phyloP scores from a whole-genome alignment of 805 yeast species.

The Komagataella pastoris region DNA sequence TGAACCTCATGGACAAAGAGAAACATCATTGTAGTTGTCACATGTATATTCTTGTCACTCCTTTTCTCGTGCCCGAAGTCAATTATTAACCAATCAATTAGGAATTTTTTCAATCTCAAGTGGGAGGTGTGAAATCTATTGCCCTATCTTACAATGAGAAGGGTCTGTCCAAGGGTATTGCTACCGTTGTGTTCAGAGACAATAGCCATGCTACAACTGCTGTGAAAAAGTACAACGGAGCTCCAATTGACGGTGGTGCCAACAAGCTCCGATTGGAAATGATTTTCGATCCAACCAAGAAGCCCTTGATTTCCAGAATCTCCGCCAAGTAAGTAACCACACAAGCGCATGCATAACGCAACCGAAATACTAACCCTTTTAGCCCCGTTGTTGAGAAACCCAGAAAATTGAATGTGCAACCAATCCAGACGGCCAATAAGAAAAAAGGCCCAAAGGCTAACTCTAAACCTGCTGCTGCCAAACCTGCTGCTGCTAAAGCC shows the following conservation, averaged over 20 bases:
- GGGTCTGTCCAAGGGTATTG: constrained; percentile 88
- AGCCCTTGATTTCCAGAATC: constrained; percentile 66
- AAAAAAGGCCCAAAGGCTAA: constrained; percentile 43
- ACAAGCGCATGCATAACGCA: background rate
- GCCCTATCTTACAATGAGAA: constrained; percentile 69
- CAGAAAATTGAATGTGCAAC: constrained; percentile 8
- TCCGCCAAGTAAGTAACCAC: constrained; percentile 24
- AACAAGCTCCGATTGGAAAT: constrained; percentile 66
- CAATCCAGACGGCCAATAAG: constrained; percentile 4
- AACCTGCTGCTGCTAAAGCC: constrained; percentile 13
- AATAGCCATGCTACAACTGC: constrained; percentile 65
- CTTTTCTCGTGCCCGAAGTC: background rate
- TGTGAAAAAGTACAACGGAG: constrained; percentile 76
- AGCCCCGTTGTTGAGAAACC: constrained; percentile 5
- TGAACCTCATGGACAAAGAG: background rate
- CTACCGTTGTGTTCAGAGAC: constrained; percentile 67
- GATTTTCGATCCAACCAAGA: constrained; percentile 72
- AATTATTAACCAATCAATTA: constrained; percentile 14
- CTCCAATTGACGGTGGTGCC: constrained; percentile 85
- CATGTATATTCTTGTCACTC: background rate
- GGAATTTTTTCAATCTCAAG: constrained; percentile 81
- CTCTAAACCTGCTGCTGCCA: constrained; percentile 22
- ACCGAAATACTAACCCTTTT: constrained; percentile 1
- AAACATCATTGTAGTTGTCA: background rate
- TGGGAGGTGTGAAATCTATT: constrained; percentile 73